Base-by-base conservation (phyloP, 208 protist species). In the Herpetomonas samuelpessoai region DNA sequence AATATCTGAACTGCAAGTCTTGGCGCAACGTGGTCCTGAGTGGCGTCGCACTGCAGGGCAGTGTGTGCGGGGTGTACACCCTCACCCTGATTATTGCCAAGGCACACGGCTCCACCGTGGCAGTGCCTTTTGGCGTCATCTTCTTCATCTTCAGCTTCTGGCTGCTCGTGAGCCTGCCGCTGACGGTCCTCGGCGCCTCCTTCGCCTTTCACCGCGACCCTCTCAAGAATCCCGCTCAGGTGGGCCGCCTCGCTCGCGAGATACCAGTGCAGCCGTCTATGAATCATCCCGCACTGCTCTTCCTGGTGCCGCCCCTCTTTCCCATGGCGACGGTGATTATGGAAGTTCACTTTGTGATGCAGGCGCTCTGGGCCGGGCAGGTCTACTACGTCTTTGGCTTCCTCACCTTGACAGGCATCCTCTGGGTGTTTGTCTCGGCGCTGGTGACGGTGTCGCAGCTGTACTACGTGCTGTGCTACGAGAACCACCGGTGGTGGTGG, bases 401-500 rank as follows among this genome's bases (percentile, higher is more conserved):
- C 79, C 88, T 99, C 14, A 82, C 94, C 41, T 47, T 99, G 49
- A 97, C 98, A 10, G 95, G 97, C 50, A 24, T 98, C 21, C 97
- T 99, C 29, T 92, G 99, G 66, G 60, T 98, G 19, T 57, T 99
- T 21, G 98, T 97, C 19, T 91, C 81, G 26, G 92, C 85, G 0
- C 95, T 99, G 49, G 97, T 98, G 52, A 97, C 98, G 22, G 92
- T 99, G 41, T 95, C 99, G 16, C 93, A 98, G 67, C 77, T 95
- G 51, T 99, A 99, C 81, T 99, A 99, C 80, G 83, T 99, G 31
- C 86, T 99, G 3, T 98, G 94, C 71, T 80, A 88, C 53, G 97
- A 98, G 78, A 96, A 99, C 66, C 98, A 99, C 74, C 86, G 93
- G 47, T 99, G 98, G 98, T 99, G 98, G 98, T 99, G 98, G 98